Base-by-base conservation (phyloP, 1,284 basidiomycete species). In the Apiotrichum akiyoshidainum region DNA sequence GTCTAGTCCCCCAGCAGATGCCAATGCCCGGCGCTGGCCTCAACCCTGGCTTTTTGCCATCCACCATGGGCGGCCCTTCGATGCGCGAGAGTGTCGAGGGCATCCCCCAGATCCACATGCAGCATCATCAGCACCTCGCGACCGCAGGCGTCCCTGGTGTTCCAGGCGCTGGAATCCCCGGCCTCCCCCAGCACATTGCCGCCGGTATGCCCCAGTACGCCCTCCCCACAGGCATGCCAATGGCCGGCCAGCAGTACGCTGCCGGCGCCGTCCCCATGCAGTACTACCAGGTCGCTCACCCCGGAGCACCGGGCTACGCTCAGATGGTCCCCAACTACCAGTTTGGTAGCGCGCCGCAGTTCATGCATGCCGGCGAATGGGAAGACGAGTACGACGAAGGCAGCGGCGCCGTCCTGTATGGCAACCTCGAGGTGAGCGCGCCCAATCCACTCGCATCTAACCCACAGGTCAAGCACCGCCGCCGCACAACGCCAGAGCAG, bases 391-490 rank as follows among this genome's bases (percentile, higher is more conserved):
- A 60, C 19, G 55, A 60, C 22, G 66, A 65, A 19, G 55, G 46
- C 17, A 58, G 60, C 6, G 64, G 65, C 12, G 62, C 60, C 7
- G 65, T 67, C 22, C 60, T 66, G 21, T 67, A 69, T 35, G 66
- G 67, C 2, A 68, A 66, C 52, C 58, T 67, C 1, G 66, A 68
- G 53, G 65, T 65, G 53, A 50, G 63, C 64, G 19, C 14, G 35
- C n/a, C 12, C 21, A 19, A 10, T 37, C 35, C n/a, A 13, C 13
- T 11, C 6, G 3, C 34, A 47, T 34, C 16, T n/a, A 52, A 39
- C 22, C n/a, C 31, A 46, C 41, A 92, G 80, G 89, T 93, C 78
- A 93, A 93, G 80, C 91, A 93, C 69, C 83, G 91, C 57, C 89
- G 90, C 68, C 82, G 91, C 51, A 94, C 91, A 0, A 89, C 89